Base-by-base conservation (phyloP, 306 rosid genomes). In the Rosa lucieae region DNA sequence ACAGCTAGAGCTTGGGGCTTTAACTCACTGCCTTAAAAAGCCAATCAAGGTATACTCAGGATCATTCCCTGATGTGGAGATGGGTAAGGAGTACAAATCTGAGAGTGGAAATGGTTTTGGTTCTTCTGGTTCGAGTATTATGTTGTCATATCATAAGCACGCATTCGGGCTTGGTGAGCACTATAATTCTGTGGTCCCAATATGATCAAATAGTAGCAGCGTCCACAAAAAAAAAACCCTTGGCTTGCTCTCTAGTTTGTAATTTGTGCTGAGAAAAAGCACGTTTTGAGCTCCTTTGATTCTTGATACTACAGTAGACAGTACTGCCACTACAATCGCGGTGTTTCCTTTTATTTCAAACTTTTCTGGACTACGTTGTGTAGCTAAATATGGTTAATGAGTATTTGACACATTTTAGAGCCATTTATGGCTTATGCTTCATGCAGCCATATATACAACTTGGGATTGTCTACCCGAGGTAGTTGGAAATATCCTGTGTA, bases 151-250 rank as follows among this genome's bases (percentile, higher is more conserved):
- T 85, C 99, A 96, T 77, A 93, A 52, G 92, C 98, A 93, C 77
- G 98, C 97, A 49, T 93, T 90, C 81, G 98, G 99, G 75, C 92
- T 93, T 10, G 98, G 97, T 40, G 98, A 96, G 91, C 98, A 93
- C 82, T 96, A 96, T 76, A 93, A 93, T 78, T 96, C 93, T 67
- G 84, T 96, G 82, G 92, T 93, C 89, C 97, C 82, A 23, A 76
- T 84, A 14, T 84, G 85, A 86, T 78, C 75, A 62, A 86, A 56
- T 79, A 75, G 56, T 63, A 32, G 8, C 13, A 8, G 10, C 72
- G 47, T 35, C 40, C 9, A 26, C 1, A 71, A 10, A 71, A 37
- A 46, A 1, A 29, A 29, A 47, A 52, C 67, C 63, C 55, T 79
- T 42, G 42, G 76, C 35, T 78, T 82, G 23, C 67, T 42, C 62